Percentiles rank a stretch among this genome's conserved stretches.
Conservation (phyloP, 768 basidiomycete genomes). For the Pulveroboletus frians region DNA sequence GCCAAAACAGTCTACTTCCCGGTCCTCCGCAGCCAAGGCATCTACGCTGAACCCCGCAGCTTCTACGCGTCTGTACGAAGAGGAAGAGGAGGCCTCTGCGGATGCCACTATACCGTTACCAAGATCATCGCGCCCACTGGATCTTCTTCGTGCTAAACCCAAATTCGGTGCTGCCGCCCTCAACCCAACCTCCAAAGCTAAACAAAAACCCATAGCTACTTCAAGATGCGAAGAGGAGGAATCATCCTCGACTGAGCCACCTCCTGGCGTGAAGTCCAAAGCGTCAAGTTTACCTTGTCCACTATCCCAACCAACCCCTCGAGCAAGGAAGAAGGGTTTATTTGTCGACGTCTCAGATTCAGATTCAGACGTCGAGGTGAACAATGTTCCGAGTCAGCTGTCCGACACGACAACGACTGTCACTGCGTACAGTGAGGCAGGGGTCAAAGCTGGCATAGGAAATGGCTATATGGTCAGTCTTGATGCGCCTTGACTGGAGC, state of each 20-base stretch:
- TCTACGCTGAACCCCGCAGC: background rate
- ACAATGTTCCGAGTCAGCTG: slow-evolving; percentile 2
- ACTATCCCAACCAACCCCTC: background rate
- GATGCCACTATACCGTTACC: slow-evolving; percentile 4
- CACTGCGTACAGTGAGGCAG: too few relatives aligned
- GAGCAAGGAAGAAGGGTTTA: slow-evolving; percentile 9
- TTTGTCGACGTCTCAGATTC: slow-evolving; percentile 25
- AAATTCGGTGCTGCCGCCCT: background rate
- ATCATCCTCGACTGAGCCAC: slow-evolving; percentile 3
- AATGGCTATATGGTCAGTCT: slow-evolving; percentile 9
- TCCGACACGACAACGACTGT: background rate
- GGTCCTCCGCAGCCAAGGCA: background rate
- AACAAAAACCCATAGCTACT: background rate
- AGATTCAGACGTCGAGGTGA: slow-evolving; percentile 19
- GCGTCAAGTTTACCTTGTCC: background rate
- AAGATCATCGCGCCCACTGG: slow-evolving; percentile 24
- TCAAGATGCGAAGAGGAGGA: slow-evolving; percentile 13
- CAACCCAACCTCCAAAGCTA: background rate
- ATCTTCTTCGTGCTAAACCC: slow-evolving; percentile 19
- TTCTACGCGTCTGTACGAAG: slow-evolving; percentile 5
- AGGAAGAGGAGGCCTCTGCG: slow-evolving; percentile 6
- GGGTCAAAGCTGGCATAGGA: background rate
- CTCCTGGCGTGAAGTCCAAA: background rate
- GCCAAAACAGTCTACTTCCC: slow-evolving; percentile 1
- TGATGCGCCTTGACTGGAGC: background rate